A percentile compares a stretch with the other conserved stretches of the same genome.
These are phyloP conservation scores for Euryodendron excelsum DNA, from an alignment of 148 eudicot genomes.

Conservation along the genomic window DNA sequence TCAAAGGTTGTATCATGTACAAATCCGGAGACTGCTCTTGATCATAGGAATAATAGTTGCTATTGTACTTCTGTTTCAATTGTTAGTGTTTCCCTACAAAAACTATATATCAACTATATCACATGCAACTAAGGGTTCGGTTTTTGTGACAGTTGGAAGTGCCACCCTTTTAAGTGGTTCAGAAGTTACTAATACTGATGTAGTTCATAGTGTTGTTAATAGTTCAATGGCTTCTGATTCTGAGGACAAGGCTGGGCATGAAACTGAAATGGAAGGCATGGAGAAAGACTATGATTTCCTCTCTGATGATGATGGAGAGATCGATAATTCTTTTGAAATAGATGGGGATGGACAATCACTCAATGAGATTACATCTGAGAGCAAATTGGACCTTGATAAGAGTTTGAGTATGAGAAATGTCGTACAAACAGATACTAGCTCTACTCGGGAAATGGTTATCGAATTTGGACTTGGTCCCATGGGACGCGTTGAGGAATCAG, in stretches of 20 bases:
- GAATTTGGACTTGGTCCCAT: not conserved
- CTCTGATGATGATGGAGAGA: not conserved
- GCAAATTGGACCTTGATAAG: slow-evolving; percentile 14
- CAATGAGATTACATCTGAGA: not conserved
- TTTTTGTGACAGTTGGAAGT: not conserved
- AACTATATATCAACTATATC: slow-evolving; percentile 15
- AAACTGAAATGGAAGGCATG: slow-evolving; percentile 17
- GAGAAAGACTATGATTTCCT: slow-evolving; percentile 6
- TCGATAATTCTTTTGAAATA: not conserved
- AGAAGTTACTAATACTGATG: not conserved
- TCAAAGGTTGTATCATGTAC: slow-evolving; percentile 22
- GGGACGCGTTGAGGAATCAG: not conserved
- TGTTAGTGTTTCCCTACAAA: slow-evolving; percentile 27
- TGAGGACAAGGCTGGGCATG: slow-evolving; percentile 15
- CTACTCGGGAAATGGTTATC: slow-evolving; percentile 3
- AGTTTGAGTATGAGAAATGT: slow-evolving; percentile 11
- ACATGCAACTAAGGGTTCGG: slow-evolving; percentile 11
- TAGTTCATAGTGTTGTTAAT: slow-evolving; percentile 5
- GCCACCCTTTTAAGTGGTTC: slow-evolving; percentile 12
- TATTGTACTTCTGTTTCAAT: slow-evolving; percentile 34
- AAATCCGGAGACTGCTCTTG: slow-evolving; percentile 28
- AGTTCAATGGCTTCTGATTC: slow-evolving; percentile 9
- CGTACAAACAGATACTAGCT: slow-evolving; percentile 11
- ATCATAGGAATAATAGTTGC: slow-evolving; percentile 30
- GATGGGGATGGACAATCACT: not conserved